These are phyloP conservation scores for Phragmites australis DNA, from an alignment of 176 grass and related monocot species.

Conservation along the genomic window DNA sequence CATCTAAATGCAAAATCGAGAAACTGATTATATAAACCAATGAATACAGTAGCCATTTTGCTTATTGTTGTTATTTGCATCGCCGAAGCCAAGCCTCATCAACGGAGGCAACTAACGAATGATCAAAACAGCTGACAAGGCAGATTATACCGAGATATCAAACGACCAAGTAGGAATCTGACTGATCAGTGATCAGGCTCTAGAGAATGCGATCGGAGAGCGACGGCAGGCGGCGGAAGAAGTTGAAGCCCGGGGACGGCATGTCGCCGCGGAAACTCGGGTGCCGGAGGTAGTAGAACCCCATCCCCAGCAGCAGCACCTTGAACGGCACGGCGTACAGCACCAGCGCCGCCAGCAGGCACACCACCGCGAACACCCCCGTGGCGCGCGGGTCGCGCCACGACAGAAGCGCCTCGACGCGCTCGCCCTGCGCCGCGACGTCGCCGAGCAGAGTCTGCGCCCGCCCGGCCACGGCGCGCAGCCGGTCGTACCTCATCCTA, in stretches of 20 bases:
- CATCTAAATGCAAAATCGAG: neutral
- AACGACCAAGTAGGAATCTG: slow-evolving; percentile 10
- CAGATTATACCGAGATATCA: slow-evolving; percentile 15
- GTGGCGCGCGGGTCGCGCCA: slow-evolving; percentile 94
- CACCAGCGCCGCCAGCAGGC: slow-evolving; percentile 62
- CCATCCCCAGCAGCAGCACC: slow-evolving; percentile 63
- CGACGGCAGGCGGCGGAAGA: slow-evolving; percentile 88
- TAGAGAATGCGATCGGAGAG: slow-evolving; percentile 81
- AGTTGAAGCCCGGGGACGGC: slow-evolving; percentile 88
- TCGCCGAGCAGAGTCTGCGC: slow-evolving; percentile 90
- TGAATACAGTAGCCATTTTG: slow-evolving; percentile 33
- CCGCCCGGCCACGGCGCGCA: slow-evolving; percentile 78
- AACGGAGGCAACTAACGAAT: slow-evolving; percentile 29
- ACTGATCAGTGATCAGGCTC: slow-evolving; percentile 28
- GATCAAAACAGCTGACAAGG: slow-evolving; percentile 23
- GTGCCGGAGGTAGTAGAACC: slow-evolving; percentile 87
- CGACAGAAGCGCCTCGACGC: slow-evolving; percentile 79
- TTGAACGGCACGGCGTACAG: slow-evolving; percentile 79
- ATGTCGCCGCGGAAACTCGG: slow-evolving; percentile 94
- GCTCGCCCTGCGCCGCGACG: slow-evolving; percentile 88
- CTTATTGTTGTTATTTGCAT: slow-evolving; percentile 27
- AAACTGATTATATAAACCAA: slow-evolving; percentile 16
- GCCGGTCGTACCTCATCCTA: slow-evolving; percentile 71
- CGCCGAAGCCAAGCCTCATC: slow-evolving; percentile 42
- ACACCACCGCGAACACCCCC: slow-evolving; percentile 58